Evolutionary conservation across 345 rosid species (phyloP), one percentile per base, ranked within the genome.

Genomic region (Physaria fendleri): DNA sequence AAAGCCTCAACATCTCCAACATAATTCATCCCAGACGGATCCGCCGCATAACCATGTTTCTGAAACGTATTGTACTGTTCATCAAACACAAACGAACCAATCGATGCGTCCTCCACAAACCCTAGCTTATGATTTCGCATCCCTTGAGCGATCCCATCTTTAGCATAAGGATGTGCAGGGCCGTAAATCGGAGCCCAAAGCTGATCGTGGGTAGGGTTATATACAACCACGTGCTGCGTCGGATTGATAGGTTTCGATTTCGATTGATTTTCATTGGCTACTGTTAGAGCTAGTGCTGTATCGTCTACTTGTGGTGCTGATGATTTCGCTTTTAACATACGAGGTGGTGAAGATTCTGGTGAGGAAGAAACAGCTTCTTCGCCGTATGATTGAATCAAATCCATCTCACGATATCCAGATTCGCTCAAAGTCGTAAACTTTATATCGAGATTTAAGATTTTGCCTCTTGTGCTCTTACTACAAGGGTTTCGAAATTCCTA

Each of bases 41-140:
- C 97, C 0, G 88, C 81, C 0, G 97, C 98, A 51, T 82, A 88
- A 23, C 98, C 98, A 45, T 80, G 84, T 65, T 78, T 83, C 61
- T 92, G 84, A 69, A 92, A 92, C 3, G 98, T 88, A 54, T 89
- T 82, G 76, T 88, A 81, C 74, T 92, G 97, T 76, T 92, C 97
- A 54, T 92, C 97, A 35, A 93, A 93, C 33, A 79, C 76, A 59
- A 93, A 93, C 5, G 99, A 80, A 1, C 74, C 88, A 49, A 93
- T 83, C 25, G 90, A 76, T 9, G 95, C 99, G 30, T 93, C 91
- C 65, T 93, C 99, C 5, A 93, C 99, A 62, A 78, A 93, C 59
- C 99, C 97, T 23, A 87, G 86, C 78, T 93, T 93, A 79, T 93
- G 97, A 69, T 89, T 93, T 13, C 99, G 87, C 97, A 87, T 85